phyloP scores from a whole-genome alignment of 2,329 filamentous ascomycete species.

The Dactylella cylindrospora region DNA sequence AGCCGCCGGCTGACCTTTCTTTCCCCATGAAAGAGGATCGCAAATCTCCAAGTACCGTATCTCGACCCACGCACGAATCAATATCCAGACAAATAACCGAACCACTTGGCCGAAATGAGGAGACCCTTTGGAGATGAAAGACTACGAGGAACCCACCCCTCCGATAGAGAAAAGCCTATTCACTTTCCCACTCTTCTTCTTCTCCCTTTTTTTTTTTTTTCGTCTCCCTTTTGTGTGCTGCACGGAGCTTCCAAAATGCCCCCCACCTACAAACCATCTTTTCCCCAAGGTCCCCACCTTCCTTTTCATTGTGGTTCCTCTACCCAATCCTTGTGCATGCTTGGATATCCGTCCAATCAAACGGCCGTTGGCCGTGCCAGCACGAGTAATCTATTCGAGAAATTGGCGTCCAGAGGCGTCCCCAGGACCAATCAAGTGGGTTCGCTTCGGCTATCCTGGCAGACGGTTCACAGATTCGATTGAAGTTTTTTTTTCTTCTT shows the following conservation, averaged over 20 bases:
- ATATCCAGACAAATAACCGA: conserved; percentile 26
- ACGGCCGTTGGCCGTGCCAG: conserved; percentile 8
- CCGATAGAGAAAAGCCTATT: too few relatives aligned
- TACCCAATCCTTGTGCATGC: conserved; percentile 9
- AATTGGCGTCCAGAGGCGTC: conserved; percentile 23
- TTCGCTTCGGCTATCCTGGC: conserved; percentile 39
- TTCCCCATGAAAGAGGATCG: background rate
- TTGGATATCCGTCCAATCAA: conserved; percentile 24
- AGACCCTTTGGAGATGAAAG: too few relatives aligned
- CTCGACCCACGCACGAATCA: conserved; percentile 19
- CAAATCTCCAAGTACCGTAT: too few relatives aligned
- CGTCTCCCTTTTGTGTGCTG: too few relatives aligned
- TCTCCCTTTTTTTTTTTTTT: too few relatives aligned
- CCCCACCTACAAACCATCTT: conserved; percentile 6
- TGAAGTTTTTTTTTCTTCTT: background rate
- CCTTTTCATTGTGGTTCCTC: conserved; percentile 29
- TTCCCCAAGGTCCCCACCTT: conserved; percentile 36
- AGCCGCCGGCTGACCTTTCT: conserved; percentile 23
- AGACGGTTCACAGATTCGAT: conserved; percentile 2
- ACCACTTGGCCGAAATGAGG: conserved; percentile 16
- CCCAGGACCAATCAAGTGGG: conserved; percentile 34
- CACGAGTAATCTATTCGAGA: conserved; percentile 34
- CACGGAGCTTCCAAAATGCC: too few relatives aligned
- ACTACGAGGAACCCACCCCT: too few relatives aligned
- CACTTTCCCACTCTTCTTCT: too few relatives aligned